phyloP scores from a whole-genome alignment of 768 basidiomycete species.

The Mycena indigotica region DNA sequence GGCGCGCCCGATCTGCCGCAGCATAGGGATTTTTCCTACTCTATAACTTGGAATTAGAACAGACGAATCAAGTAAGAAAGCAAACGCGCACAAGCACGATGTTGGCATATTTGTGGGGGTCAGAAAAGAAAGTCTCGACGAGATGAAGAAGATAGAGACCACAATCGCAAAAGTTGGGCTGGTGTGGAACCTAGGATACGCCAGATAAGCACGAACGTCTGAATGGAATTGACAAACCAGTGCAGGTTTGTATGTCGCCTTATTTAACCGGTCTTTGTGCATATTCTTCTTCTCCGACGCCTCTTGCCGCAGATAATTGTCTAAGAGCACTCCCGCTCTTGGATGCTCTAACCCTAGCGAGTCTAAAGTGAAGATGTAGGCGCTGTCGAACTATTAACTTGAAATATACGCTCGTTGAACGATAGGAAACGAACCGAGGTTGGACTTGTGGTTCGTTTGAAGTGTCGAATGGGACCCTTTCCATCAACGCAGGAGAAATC shows the following conservation, averaged over 20 bases:
- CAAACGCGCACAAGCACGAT: slow-evolving; percentile 50
- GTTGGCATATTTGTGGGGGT: slow-evolving; percentile 54
- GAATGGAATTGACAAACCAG: too few species aligned
- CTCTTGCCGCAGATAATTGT: slow-evolving; percentile 71
- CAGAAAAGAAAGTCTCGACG: slow-evolving; percentile 70
- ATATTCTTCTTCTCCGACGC: slow-evolving; percentile 69
- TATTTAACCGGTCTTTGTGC: slow-evolving; percentile 32
- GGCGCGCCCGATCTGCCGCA: slow-evolving; percentile 40
- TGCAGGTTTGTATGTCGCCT: slow-evolving; percentile 52
- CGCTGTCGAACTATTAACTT: too few species aligned
- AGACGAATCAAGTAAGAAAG: not conserved
- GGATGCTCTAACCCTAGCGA: slow-evolving; percentile 80
- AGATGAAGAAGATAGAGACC: slow-evolving; percentile 92
- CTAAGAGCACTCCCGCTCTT: slow-evolving; percentile 61
- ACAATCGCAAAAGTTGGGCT: slow-evolving; percentile 91
- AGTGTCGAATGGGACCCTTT: too few species aligned
- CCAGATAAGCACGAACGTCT: not conserved
- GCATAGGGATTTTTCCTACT: slow-evolving; percentile 13
- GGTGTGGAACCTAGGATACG: slow-evolving; percentile 73
- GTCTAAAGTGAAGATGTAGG: slow-evolving; percentile 87
- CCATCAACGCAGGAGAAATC: not conserved
- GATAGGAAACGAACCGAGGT: slow-evolving; percentile 4
- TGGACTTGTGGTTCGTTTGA: slow-evolving; percentile 27
- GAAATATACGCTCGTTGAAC: not conserved
- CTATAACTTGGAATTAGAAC: not conserved